Percentiles rank a stretch among this genome's conserved stretches.
phyloP scores from a whole-genome alignment of 352 stramenopile species.

The Phytophthora palmivora region DNA sequence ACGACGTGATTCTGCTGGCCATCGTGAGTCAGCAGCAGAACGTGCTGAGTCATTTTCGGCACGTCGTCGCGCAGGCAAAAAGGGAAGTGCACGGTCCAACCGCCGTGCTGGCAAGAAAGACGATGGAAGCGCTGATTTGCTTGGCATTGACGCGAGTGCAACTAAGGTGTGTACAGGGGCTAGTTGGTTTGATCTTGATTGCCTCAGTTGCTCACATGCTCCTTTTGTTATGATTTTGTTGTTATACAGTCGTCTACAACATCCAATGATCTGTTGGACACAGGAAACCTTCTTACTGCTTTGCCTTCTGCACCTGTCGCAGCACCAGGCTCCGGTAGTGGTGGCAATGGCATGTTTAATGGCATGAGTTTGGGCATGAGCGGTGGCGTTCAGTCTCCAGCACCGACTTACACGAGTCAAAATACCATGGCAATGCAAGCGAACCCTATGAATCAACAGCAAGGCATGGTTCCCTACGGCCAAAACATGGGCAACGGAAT shows the following conservation, averaged over 20 bases:
- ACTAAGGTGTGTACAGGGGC: conserved; percentile 34
- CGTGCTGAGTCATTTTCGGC: conserved; percentile 76
- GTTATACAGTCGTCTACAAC: conserved; percentile 28
- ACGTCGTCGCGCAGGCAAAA: conserved; percentile 74
- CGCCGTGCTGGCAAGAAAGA: conserved; percentile 63
- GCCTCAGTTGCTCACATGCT: conserved; percentile 22
- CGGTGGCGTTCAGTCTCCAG: conserved; percentile 24
- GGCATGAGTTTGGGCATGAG: conserved; percentile 68
- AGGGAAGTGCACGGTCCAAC: conserved; percentile 53
- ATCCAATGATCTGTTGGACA: conserved; percentile 58
- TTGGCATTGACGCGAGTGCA: conserved; percentile 56
- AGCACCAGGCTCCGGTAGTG: conserved; percentile 30
- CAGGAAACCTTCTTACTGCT: conserved; percentile 50
- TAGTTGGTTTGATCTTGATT: conserved; percentile 1
- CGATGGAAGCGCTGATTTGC: conserved; percentile 59
- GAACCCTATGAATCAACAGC: conserved; percentile 32
- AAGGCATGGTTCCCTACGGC: conserved; percentile 41
- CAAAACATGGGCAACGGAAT: conserved; percentile 47
- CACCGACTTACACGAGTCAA: conserved; percentile 49
- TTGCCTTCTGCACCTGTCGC: conserved; percentile 47
- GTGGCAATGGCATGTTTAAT: conserved; percentile 61
- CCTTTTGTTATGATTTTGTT: conserved; percentile 6
- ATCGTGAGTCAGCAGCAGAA: conserved; percentile 46
- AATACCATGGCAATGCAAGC: conserved; percentile 43
- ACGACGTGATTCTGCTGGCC: conserved; percentile 30